These are phyloP conservation scores for Ustilago sp. DNA, from an alignment of 1,284 basidiomycete genomes.

Conservation along the genomic window DNA sequence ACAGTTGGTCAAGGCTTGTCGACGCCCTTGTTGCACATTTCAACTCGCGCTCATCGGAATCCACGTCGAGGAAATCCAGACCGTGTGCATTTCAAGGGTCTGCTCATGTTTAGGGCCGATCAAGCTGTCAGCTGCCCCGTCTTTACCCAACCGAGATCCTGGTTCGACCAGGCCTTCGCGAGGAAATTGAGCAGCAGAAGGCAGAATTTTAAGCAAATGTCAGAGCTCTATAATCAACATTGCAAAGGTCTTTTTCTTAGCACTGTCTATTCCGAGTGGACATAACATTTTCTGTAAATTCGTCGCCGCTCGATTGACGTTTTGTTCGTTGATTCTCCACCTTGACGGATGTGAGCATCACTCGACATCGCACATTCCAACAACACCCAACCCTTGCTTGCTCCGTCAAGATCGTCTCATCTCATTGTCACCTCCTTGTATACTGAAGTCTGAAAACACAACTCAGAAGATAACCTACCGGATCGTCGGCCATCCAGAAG, in stretches of 20 bases:
- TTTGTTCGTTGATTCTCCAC: slow-evolving; percentile 30
- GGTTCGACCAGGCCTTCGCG: too few relatives aligned
- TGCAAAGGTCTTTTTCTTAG: too few relatives aligned
- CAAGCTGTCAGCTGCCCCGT: background rate
- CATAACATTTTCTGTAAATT: background rate
- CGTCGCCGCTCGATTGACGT: background rate
- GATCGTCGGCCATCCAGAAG: background rate
- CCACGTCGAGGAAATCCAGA: background rate
- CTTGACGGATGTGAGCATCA: slow-evolving; percentile 2
- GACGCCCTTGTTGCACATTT: background rate
- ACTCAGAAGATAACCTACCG: background rate
- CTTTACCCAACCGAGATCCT: background rate
- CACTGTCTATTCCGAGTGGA: too few relatives aligned
- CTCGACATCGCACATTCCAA: background rate
- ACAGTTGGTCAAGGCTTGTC: too few relatives aligned
- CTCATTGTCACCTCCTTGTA: background rate
- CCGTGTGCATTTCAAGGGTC: background rate
- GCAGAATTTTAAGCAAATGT: background rate
- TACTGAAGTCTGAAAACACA: background rate
- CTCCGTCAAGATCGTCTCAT: background rate
- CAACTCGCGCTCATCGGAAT: slow-evolving; percentile 4
- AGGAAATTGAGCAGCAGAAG: too few relatives aligned
- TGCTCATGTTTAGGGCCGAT: background rate
- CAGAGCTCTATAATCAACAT: background rate
- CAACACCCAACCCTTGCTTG: background rate